Evolutionary conservation across 306 rosid species (phyloP).

Genomic region (Lupinus albus): DNA sequence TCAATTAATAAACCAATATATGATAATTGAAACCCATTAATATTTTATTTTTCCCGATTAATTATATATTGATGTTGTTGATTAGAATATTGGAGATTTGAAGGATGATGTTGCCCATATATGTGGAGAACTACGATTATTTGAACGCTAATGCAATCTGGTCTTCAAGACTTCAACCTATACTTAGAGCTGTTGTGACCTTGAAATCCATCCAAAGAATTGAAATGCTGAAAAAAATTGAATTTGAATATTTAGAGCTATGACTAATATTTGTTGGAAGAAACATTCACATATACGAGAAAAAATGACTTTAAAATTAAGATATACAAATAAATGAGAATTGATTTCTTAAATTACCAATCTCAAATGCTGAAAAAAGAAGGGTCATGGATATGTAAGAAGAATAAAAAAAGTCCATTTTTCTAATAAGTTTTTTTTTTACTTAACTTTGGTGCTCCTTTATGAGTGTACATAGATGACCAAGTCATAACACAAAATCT

Average conservation of each 20-base stretch:
- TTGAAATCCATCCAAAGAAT: neutral
- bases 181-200: neutral
- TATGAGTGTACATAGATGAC: slow-evolving; percentile 32
- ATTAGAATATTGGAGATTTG: neutral
- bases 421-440: slow-evolving; percentile 12
- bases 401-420: slow-evolving; percentile 19
- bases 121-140: neutral
- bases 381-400: slow-evolving; percentile 13
- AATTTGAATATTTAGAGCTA: too few species aligned
- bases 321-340: too few species aligned
- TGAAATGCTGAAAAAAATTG: too few species aligned
- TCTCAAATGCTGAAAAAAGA: neutral
- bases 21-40: neutral
- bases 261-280: too few species aligned
- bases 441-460: slow-evolving; percentile 14
- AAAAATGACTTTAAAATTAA: too few species aligned
- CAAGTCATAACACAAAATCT: slow-evolving; percentile 38
- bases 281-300: too few species aligned
- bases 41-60: too few species aligned
- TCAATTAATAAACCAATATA: neutral
- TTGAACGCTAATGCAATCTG: neutral
- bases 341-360: neutral
- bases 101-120: neutral
- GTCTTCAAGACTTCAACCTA: neutral
- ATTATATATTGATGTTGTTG: neutral